Evolutionary conservation across 148 eudicot genomes (phyloP), one percentile per base, ranked within the genome.

Genomic region (Pharnaceum exiguum): DNA sequence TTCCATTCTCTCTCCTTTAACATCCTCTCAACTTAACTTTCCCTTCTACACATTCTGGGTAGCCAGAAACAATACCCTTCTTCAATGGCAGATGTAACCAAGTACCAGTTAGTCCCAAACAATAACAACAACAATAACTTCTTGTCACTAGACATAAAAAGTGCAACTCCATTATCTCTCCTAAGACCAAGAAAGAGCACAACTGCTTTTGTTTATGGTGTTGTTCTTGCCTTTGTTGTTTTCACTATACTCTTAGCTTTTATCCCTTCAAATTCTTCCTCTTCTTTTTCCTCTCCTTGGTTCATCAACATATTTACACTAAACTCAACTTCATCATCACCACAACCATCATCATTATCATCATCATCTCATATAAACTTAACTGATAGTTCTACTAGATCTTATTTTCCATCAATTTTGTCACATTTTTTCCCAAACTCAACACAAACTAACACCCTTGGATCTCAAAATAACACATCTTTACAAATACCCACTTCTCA

Each of bases 181-280:
- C 46, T 69, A 25, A 81, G 28, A 71, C 60, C 79, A 17, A 71
- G 74, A 56, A 75, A 58, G 58, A 81, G 71, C 16, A 55, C 67
- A 23, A 55, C 39, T 15, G 36, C 70, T 70, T 65, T 82, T 53
- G 79, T 77, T 4, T 91, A 83, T 57, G 79, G 75, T 0, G 67
- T 78, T 70, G 46, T 87, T 43, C 56, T 78, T 32, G 50, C 68
- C 65, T 85, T 85, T 63, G 63, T 87, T 21, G 45, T 65, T 48
- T 76, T 83, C 69, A 81, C 96, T 29, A 47, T 81, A 30, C 79
- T 87, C 32, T 47, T 83, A 27, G 88, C 96, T 10, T 85, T 85
- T 38, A 68, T 59, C 17, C 85, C 89, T 18, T 78, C 91, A 58
- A 39, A 79, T 24, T 74, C 74, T 32, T 75, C 89, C 54, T 31